Evolutionary conservation across 139 green algal species (phyloP).

Genomic region (Chlamydomonas sp.): DNA sequence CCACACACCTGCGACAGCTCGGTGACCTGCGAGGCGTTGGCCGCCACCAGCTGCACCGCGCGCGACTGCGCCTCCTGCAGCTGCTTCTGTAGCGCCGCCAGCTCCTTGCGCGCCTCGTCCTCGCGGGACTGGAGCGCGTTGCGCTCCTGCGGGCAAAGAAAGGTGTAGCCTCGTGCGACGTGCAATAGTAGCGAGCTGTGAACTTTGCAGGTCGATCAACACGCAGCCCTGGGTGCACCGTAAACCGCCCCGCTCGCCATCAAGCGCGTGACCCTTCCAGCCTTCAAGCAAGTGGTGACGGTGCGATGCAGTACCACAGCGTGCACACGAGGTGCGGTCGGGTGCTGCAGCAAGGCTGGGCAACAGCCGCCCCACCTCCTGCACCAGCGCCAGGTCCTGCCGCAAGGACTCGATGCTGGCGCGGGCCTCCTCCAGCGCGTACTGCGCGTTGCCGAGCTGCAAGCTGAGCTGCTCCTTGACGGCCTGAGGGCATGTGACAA

Average conservation of each 20-base stretch:
- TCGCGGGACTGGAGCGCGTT: background rate
- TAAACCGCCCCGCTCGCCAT: too few relatives aligned
- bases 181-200: too few relatives aligned
- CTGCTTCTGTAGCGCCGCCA: background rate
- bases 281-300: too few relatives aligned
- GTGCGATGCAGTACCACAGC: too few relatives aligned
- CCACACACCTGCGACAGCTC: conserved; percentile 20
- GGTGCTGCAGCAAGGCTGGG: too few relatives aligned
- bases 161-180: background rate
- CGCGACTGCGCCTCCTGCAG: conserved; percentile 25
- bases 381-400: conserved; percentile 6
- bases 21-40: background rate
- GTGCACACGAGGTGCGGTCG: too few relatives aligned
- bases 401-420: conserved; percentile 1
- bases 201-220: too few relatives aligned
- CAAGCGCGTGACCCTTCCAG: too few relatives aligned
- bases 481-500: background rate
- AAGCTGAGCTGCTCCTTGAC: conserved; percentile 28
- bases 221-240: too few relatives aligned
- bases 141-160: conserved; percentile 4
- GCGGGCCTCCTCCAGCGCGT: conserved; percentile 31
- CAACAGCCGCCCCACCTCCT: conserved; percentile 18
- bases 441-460: conserved; percentile 21
- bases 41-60: background rate
- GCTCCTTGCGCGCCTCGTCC: background rate